Base-by-base conservation (phyloP, 2,329 filamentous ascomycete species). In the Aspergillus pseudonomiae region DNA sequence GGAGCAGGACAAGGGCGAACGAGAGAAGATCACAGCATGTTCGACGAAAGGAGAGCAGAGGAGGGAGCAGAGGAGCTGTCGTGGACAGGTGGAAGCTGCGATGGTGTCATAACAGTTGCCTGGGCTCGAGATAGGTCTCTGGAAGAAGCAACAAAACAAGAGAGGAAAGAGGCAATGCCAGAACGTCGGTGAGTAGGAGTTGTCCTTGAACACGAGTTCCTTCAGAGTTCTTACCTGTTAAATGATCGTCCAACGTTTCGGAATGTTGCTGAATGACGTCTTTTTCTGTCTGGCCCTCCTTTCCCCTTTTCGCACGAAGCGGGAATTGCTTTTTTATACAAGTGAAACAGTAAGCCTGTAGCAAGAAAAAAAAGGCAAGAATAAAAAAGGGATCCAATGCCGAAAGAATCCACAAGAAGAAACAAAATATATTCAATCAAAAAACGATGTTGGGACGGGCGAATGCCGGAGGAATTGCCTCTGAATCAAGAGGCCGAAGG, bases 41-140 rank as follows among this genome's bases (percentile, higher is more conserved):
- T 34, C 24, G 46, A 58, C 62, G 41, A 59, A 59, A 63, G 61
- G 19, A 46, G 53, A 60, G 41, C 3, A n/a, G 39, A 26, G 28
- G 30, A 30, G 48, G 28, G 55, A 30, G 61, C 41, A 28, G 48
- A 39, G 12, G 24, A 14, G 34, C 53, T n/a, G 50, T 54, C 36
- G 19, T 54, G 32, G 32, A 57, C 39, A 50, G 45, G 39, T 50
- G 67, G 69, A 71, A 71, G 69, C 63, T 67, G 64, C 71, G 68
- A 73, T 65, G 70, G 57, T 63, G 61, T 54, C 63, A 61, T 61
- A 41, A 55, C 52, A 55, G 34, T 55, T 39, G 34, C 32, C 32
- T 39, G 11, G n/a, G n/a, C 7, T 16, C 14, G 26, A 12, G 34
- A 55, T 16, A 55, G n/a, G 39, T 34, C 48, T 21, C 19, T 52